These are phyloP conservation scores for Glarea lozoyensis DNA, from an alignment of 495 filamentous ascomycete genomes.

Conservation along the genomic window DNA sequence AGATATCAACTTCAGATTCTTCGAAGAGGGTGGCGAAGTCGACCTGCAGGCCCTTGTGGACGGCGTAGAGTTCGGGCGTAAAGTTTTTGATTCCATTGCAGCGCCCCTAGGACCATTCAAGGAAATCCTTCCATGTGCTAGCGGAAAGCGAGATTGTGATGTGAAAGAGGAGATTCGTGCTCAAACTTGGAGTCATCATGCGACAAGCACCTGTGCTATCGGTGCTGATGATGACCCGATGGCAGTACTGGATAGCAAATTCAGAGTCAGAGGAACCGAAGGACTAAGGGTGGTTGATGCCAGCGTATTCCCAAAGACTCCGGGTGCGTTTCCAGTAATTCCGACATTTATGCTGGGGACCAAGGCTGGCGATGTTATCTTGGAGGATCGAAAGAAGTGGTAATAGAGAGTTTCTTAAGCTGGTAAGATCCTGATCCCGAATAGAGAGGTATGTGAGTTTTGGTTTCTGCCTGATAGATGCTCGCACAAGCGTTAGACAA, in stretches of 20 bases:
- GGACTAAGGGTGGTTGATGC: background rate
- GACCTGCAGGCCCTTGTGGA: constrained; percentile 40
- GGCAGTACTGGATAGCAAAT: background rate
- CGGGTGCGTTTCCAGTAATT: background rate
- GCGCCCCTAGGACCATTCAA: background rate
- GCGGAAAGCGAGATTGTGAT: constrained; percentile 12
- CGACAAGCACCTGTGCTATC: constrained; percentile 35
- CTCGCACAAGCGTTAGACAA: too few relatives aligned
- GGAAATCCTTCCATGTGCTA: background rate
- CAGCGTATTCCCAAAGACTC: background rate
- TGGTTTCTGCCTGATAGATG: too few relatives aligned
- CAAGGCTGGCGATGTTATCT: background rate
- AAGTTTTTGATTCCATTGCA: constrained; percentile 22
- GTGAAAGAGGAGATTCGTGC: constrained; percentile 35
- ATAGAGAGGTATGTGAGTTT: too few relatives aligned
- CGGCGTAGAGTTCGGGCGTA: constrained; percentile 33
- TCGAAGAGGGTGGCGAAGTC: constrained; percentile 6
- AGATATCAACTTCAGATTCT: constrained; percentile 1
- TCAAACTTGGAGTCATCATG: constrained; percentile 50
- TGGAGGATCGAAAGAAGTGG: background rate
- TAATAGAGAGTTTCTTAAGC: too few relatives aligned
- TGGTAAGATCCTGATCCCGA: too few relatives aligned
- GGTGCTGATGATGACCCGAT: background rate
- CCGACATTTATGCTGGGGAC: background rate
- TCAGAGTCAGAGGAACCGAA: background rate